A percentile compares a stretch with the other conserved stretches of the same genome.
Conservation (phyloP, 768 basidiomycete genomes). For the Russula brevipes region DNA sequence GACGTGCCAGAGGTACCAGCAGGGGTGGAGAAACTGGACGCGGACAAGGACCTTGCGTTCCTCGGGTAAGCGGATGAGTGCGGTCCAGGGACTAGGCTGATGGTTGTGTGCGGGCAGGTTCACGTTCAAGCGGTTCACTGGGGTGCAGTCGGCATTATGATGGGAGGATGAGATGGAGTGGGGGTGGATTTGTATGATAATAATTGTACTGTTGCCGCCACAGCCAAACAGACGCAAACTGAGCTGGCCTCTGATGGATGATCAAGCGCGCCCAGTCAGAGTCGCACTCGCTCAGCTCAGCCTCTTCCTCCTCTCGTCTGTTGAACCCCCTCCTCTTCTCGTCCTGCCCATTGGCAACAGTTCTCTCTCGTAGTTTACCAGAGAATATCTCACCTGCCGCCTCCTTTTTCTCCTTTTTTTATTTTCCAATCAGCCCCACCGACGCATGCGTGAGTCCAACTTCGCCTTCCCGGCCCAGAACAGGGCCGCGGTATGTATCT, state of each 20-base stretch:
- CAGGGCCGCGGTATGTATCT: slow-evolving; percentile 91
- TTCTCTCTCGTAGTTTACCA: not conserved
- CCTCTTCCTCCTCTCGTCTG: not conserved
- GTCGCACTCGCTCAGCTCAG: slow-evolving; percentile 15
- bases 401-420: slow-evolving; percentile 4
- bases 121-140: slow-evolving; percentile 74
- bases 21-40: slow-evolving; percentile 38
- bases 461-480: slow-evolving; percentile 93
- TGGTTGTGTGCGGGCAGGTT: slow-evolving; percentile 41
- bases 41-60: slow-evolving; percentile 55
- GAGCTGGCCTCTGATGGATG: slow-evolving; percentile 21
- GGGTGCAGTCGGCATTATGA: slow-evolving; percentile 24
- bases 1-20: slow-evolving; percentile 54
- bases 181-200: no score
- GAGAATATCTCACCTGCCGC: not conserved
- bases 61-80: slow-evolving; percentile 38
- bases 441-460: slow-evolving; percentile 85
- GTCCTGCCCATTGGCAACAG: not conserved
- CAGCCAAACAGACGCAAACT: slow-evolving; percentile 21
- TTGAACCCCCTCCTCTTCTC: not conserved
- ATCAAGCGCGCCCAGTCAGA: slow-evolving; percentile 21
- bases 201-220: slow-evolving; percentile 9
- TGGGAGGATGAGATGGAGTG: no score
- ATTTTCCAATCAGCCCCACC: not conserved
- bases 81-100: slow-evolving; percentile 13